Base-by-base conservation (phyloP, 1,284 basidiomycete species). In the Volvariella surrecta region DNA sequence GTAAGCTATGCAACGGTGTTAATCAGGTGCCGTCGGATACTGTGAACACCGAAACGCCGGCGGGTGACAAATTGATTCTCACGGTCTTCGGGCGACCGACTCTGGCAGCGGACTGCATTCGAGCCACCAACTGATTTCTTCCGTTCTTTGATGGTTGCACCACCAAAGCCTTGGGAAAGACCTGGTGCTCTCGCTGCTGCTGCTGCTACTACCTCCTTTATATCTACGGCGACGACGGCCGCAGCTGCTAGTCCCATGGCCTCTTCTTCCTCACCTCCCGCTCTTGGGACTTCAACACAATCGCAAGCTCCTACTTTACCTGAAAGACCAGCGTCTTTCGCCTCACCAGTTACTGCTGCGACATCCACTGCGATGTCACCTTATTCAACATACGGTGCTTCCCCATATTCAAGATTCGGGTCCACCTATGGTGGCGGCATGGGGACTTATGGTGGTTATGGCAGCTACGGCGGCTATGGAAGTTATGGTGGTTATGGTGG, bases 131-230 rank as follows among this genome's bases (percentile, higher is more conserved):
- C 6, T 28, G 24, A 28, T 28, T 28, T 11, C 6, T 11, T 6
- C 24, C 6, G 24, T 28, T 28, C 11, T 11, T 11, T 6, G 3
- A 87, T 86, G 82, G 76, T 73, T 24, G 87, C 87, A 18, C 87
- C 87, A 44, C 87, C 85, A 60, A 90, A 89, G 59, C 87, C 87
- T 52, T 90, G 88, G 87, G 87, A 89, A 59, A 72, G 76, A 51
- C 68, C 61, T 32, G 74, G 76, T 30, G 64, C 66, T 28, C 56
- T 61, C 18, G 60, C 70, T 28, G 52, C 64, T 16, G 34, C 52
- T 10, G 49, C 58, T 9, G 15, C 59, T 28, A 30, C 53, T 11
- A n/a, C n/a, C 32, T 59, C 1, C 20, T 42, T 58, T 30, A 19
- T 55, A 7, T 34, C 57, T 11, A n/a, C n/a, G n/a, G 18, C 55